A percentile compares a stretch with the other conserved stretches of the same genome.
These are phyloP conservation scores for Pythium dissotocum DNA, from an alignment of 352 stramenopile species.

Conservation along the genomic window DNA sequence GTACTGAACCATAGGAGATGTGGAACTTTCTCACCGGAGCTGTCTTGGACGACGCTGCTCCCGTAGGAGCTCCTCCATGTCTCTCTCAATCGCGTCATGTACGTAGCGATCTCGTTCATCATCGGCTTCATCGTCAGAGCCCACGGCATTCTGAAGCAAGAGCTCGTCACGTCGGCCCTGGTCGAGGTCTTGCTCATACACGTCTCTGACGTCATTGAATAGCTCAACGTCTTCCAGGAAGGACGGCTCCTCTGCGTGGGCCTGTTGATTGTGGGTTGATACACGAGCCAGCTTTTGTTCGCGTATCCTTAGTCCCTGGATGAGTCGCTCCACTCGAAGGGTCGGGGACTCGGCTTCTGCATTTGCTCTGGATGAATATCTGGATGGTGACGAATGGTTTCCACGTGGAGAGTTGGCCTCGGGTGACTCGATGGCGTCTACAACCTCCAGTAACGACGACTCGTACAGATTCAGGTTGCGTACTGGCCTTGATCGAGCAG, in stretches of 20 bases:
- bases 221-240: slow-evolving; percentile 39
- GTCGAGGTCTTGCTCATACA: slow-evolving; percentile 33
- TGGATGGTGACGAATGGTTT: not conserved
- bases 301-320: slow-evolving; percentile 31
- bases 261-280: not conserved
- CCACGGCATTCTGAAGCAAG: not conserved
- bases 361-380: not conserved
- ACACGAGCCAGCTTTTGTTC: slow-evolving; percentile 34
- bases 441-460: slow-evolving; percentile 44
- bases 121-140: not conserved
- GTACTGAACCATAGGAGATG: not conserved
- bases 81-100: slow-evolving; percentile 38
- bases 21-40: not conserved
- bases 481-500: not conserved
- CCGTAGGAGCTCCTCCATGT: slow-evolving; percentile 37
- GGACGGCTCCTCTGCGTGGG: slow-evolving; percentile 2
- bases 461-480: slow-evolving; percentile 40
- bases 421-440: slow-evolving; percentile 43
- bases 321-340: slow-evolving; percentile 22
- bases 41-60: slow-evolving; percentile 17
- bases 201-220: slow-evolving; percentile 42
- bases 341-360: slow-evolving; percentile 7
- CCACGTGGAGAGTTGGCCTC: not conserved
- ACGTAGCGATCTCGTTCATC: slow-evolving; percentile 25
- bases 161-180: slow-evolving; percentile 9